phyloP scores from a whole-genome alignment of 371 early-diverging fungal species.

The Coemansia sp. region DNA sequence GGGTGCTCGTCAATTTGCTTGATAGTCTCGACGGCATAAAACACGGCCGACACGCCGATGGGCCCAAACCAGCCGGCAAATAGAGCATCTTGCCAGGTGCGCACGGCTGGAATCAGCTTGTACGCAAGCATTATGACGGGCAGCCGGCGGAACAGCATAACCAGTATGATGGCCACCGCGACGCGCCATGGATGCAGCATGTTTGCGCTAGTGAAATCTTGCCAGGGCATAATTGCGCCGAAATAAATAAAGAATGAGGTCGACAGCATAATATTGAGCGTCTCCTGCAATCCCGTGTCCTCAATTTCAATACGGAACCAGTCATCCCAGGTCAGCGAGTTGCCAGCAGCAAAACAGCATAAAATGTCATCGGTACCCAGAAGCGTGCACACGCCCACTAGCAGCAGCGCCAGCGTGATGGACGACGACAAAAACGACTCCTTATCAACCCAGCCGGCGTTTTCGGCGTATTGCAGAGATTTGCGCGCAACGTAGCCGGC shows the following conservation, averaged over 20 bases:
- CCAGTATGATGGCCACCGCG: constrained; percentile 62
- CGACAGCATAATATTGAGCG: constrained; percentile 88
- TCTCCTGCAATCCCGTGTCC: constrained; percentile 87
- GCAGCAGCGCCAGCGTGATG: constrained; percentile 80
- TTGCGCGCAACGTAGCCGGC: constrained; percentile 75
- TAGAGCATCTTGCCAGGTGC: constrained; percentile 75
- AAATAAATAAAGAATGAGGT: constrained; percentile 90
- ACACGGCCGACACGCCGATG: constrained; percentile 89
- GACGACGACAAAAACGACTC: constrained; percentile 84
- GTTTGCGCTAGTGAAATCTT: constrained; percentile 57
- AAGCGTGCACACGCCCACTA: constrained; percentile 73
- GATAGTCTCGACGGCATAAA: constrained; percentile 64
- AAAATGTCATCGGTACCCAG: constrained; percentile 88
- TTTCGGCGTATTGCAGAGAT: constrained; percentile 68
- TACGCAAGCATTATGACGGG: constrained; percentile 72
- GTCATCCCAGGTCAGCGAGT: constrained; percentile 84
- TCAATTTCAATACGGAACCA: constrained; percentile 87
- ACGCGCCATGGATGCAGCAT: constrained; percentile 68
- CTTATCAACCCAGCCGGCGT: constrained; percentile 80
- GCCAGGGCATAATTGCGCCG: constrained; percentile 86
- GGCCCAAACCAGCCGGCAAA: constrained; percentile 99
- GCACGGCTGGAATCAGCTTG: constrained; percentile 69
- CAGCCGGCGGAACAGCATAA: constrained; percentile 82
- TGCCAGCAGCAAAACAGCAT: constrained; percentile 89
- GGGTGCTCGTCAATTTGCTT: constrained; percentile 52